Conservation (phyloP, 2,329 filamentous ascomycete species). For the Dryadomyces quercivorus region DNA sequence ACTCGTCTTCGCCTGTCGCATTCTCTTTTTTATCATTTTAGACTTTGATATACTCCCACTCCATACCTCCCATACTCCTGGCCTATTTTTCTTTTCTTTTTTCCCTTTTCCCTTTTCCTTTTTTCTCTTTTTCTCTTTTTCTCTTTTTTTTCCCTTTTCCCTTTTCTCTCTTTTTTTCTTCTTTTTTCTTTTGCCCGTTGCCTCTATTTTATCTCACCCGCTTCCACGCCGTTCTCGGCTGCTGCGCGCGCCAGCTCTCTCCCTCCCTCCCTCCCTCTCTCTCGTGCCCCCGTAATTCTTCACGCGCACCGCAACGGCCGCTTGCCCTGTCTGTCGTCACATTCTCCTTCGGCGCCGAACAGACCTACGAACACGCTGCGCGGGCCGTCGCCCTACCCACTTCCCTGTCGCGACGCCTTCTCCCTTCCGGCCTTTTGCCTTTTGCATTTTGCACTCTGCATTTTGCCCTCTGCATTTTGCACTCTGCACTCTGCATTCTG, state of each 20-base stretch:
- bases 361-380: no score
- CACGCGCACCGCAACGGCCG: no score
- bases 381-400: no score
- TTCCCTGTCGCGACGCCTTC: no score
- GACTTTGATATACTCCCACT: neutral
- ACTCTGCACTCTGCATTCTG: no score
- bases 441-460: no score
- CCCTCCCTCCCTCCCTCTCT: neutral
- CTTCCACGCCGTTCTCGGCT: no score
- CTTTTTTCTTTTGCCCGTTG: neutral
- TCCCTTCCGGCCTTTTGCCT: no score
- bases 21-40: neutral
- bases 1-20: neutral
- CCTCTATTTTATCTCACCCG: neutral
- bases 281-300: neutral
- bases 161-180: neutral
- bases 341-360: no score
- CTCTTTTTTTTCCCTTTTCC: neutral
- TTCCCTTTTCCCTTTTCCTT: neutral
- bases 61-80: neutral
- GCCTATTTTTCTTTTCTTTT: neutral
- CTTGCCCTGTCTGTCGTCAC: no score
- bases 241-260: neutral
- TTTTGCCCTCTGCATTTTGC: no score
- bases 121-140: neutral